Evolutionary conservation across 495 filamentous ascomycete genomes (phyloP).

Genomic region (Annulohypoxylon stygium): DNA sequence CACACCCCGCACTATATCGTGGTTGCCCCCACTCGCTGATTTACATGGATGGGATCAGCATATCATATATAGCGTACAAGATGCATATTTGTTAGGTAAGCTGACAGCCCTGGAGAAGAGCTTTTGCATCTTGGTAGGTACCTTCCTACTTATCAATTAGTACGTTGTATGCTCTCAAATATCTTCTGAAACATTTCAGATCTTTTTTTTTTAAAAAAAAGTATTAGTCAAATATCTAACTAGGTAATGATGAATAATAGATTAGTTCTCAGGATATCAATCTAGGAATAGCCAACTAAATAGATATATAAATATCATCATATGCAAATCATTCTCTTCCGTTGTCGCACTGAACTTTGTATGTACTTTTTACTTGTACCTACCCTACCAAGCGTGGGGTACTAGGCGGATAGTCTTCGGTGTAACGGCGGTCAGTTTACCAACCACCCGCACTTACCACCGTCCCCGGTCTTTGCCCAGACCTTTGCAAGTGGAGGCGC

Average conservation of each 20-base stretch:
- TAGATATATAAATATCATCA: not conserved
- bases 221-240: no score
- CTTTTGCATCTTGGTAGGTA: not conserved
- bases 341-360: not conserved
- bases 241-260: no score
- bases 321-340: constrained; percentile 16
- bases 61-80: not conserved
- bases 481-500: not conserved
- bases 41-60: not conserved
- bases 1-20: constrained; percentile 5
- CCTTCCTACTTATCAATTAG: not conserved
- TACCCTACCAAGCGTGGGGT: not conserved
- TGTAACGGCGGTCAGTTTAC: constrained; percentile 15
- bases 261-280: not conserved
- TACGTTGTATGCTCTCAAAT: not conserved
- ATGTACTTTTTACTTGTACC: not conserved
- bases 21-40: not conserved
- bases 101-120: not conserved
- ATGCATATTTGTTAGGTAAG: not conserved
- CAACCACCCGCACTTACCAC: constrained; percentile 5
- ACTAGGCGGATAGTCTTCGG: not conserved
- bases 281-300: not conserved
- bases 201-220: no score
- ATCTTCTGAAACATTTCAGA: no score
- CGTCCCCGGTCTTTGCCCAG: not conserved